Base-by-base conservation (phyloP, 2,329 filamentous ascomycete species). In the Fusarium devonianum region DNA sequence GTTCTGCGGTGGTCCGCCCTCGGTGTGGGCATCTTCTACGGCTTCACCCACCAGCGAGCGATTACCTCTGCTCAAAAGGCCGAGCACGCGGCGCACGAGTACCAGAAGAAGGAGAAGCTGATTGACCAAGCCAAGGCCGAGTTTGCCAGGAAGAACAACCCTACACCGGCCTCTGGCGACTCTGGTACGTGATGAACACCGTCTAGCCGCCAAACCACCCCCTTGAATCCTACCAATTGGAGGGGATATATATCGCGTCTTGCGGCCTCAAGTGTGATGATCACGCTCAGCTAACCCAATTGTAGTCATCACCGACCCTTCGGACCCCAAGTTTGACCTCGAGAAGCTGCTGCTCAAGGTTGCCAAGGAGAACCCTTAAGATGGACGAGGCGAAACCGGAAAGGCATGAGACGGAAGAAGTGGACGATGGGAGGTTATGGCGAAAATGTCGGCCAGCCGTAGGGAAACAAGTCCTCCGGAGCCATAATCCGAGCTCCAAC, bases 1-100 rank as follows among this genome's bases (percentile, higher is more conserved):
- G 93, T 99, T 75, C 85, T 97, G 75, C 92, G 94, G 78, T 99
- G 93, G 84, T 93, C 92, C 71, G 92, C 92, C 72, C 89, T 99
- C 64, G 89, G 87, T 70, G 81, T 91, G 69, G 94, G 94, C 73
- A 79, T 97, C 72, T 87, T 96, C 78, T 99, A 99, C 81, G 94
- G 94, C 74, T 86, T 96, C 80, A 90, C 87, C 76, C 93, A 96
- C 81, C 94, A 99, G 80, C 82, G 88, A 70, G 83, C 85, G 57
- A 88, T 99, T 75, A 87, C 78, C 64, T 75, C 89, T 48, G 75
- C 83, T 68, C 85, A 92, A 70, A 89, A 86, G 77, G 76, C 82
- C 56, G 80, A 86, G 64, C 84, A 87, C 67, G 82, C 84, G 67
- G 79, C 95, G 75, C 85, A 85, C 71, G 90, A 96, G 74, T 97